phyloP scores from a whole-genome alignment of 768 basidiomycete genomes.

The Lanmaoa rubissima region DNA sequence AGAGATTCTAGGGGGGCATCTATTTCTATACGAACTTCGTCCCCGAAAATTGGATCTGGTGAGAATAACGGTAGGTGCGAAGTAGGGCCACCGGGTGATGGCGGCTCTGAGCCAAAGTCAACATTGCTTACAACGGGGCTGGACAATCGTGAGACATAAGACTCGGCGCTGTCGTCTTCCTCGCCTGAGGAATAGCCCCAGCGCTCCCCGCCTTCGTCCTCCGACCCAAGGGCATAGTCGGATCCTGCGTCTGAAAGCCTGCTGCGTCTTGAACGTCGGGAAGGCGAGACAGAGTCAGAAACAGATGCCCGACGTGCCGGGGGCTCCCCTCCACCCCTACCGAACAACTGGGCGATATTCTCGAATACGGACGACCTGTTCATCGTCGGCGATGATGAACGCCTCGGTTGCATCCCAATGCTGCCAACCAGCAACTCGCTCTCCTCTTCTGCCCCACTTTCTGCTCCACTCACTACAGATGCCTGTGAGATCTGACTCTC shows the following conservation, averaged over 20 bases:
- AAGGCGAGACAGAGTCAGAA: slow-evolving; percentile 52
- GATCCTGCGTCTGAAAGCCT: slow-evolving; percentile 57
- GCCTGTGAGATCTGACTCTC: slow-evolving; percentile 40
- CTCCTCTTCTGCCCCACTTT: slow-evolving; percentile 38
- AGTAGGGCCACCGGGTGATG: slow-evolving; percentile 45
- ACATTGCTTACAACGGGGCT: slow-evolving; percentile 50
- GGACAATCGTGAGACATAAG: slow-evolving; percentile 19
- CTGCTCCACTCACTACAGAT: slow-evolving; percentile 40
- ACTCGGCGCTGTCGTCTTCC: slow-evolving; percentile 51
- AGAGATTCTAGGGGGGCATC: slow-evolving; percentile 59
- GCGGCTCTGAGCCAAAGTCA: slow-evolving; percentile 70
- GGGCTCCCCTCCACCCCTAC: slow-evolving; percentile 43
- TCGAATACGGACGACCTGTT: slow-evolving; percentile 51
- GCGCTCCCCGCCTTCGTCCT: slow-evolving; percentile 65
- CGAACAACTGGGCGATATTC: slow-evolving; percentile 68
- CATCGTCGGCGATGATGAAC: slow-evolving; percentile 39
- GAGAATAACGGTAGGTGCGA: slow-evolving; percentile 65
- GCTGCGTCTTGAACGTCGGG: slow-evolving; percentile 48
- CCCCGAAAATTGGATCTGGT: slow-evolving; percentile 79
- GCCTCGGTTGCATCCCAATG: slow-evolving; percentile 29
- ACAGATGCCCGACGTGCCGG: slow-evolving; percentile 51
- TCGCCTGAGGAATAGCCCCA: slow-evolving; percentile 94
- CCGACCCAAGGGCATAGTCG: slow-evolving; percentile 54
- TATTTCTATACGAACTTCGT: slow-evolving; percentile 81
- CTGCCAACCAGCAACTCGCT: slow-evolving; percentile 30